phyloP scores from a whole-genome alignment of 306 rosid genomes.

The Sicyos edulis region DNA sequence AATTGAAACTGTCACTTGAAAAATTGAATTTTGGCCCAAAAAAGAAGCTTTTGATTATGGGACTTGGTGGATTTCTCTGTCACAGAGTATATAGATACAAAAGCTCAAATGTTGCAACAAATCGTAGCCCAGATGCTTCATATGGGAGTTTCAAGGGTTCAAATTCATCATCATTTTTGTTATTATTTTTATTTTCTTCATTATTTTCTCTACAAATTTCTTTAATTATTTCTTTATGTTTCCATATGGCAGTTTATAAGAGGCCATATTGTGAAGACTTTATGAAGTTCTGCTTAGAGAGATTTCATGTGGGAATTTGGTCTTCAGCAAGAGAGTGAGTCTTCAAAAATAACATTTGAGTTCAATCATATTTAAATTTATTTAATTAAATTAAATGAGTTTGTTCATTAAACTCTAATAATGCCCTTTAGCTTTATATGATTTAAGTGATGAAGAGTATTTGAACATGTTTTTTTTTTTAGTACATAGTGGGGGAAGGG shows the following conservation, averaged over 20 bases:
- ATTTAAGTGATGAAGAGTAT: no score
- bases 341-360: no score
- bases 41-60: slow-evolving; percentile 34
- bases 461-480: no score
- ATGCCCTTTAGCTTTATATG: no score
- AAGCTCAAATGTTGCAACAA: not conserved
- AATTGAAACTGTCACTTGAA: not conserved
- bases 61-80: slow-evolving; percentile 34
- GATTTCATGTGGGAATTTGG: slow-evolving; percentile 42
- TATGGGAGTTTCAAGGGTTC: slow-evolving; percentile 25
- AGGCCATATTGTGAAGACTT: slow-evolving; percentile 35
- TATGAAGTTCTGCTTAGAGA: slow-evolving; percentile 35
- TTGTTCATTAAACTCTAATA: no score
- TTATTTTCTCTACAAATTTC: not conserved
- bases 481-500: no score
- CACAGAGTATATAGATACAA: slow-evolving; percentile 20
- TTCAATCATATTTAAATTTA: no score
- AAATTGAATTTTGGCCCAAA: slow-evolving; percentile 25
- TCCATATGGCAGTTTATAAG: slow-evolving; percentile 24
- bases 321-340: slow-evolving; percentile 37
- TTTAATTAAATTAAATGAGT: no score
- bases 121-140: slow-evolving; percentile 18
- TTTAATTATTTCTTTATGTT: not conserved
- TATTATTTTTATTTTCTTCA: not conserved
- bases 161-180: not conserved